Percentiles rank a stretch among this genome's conserved stretches.
These are phyloP conservation scores for Calocera cornea DNA, from an alignment of 768 basidiomycete genomes.

Conservation along the genomic window DNA sequence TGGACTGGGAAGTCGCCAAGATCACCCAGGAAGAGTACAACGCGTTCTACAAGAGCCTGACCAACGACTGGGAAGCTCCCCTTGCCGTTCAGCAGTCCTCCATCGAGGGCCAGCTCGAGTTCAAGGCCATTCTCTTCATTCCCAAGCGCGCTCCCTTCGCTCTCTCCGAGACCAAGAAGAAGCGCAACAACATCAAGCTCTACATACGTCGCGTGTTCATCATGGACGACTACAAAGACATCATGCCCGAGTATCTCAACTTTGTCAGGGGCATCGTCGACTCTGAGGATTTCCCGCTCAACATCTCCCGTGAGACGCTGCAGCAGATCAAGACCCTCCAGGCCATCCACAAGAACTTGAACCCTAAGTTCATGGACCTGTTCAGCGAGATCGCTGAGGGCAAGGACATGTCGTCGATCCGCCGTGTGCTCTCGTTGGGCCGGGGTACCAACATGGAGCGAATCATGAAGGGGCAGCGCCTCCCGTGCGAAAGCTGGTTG, in stretches of 20 bases:
- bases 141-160: slow-evolving; percentile 98
- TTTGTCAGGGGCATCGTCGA: slow-evolving; percentile 99
- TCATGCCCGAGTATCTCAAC: slow-evolving; percentile 99
- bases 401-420: no score
- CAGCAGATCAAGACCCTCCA: slow-evolving; percentile 99
- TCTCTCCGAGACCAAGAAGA: slow-evolving; percentile 99
- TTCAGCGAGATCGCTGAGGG: slow-evolving; percentile 93
- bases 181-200: slow-evolving; percentile 99
- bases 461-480: no score
- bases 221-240: slow-evolving; percentile 99
- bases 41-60: slow-evolving; percentile 97
- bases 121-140: slow-evolving; percentile 97
- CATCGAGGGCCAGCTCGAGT: slow-evolving; percentile 99
- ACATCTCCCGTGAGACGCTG: slow-evolving; percentile 99
- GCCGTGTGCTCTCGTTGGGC: no score
- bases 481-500: no score
- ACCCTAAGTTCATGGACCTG: slow-evolving; percentile 93
- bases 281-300: slow-evolving; percentile 98
- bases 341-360: slow-evolving; percentile 97
- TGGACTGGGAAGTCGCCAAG: slow-evolving; percentile 95
- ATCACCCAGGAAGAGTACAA: slow-evolving; percentile 88
- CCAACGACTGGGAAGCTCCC: slow-evolving; percentile 99
- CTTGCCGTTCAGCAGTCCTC: slow-evolving; percentile 99
- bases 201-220: slow-evolving; percentile 99
- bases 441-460: no score